These are phyloP conservation scores for Neopestalotiopsis sp. DNA, from an alignment of 2,329 filamentous ascomycete genomes.

Conservation along the genomic window DNA sequence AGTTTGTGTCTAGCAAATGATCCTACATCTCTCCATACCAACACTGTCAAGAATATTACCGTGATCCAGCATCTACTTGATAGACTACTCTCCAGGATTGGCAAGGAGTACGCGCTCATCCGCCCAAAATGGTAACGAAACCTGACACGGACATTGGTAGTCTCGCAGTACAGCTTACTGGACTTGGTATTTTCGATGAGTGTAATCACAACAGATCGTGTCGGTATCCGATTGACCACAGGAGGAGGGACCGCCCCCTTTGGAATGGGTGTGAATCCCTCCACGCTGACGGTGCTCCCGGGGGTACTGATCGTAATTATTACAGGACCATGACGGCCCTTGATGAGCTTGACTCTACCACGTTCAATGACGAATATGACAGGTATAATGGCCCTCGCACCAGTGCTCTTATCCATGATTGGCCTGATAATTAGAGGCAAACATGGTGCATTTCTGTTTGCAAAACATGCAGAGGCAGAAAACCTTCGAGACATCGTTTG, in stretches of 20 bases:
- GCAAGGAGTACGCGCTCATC: slow-evolving; percentile 36
- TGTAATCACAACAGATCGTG: slow-evolving; percentile 24
- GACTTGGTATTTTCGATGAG: slow-evolving; percentile 34
- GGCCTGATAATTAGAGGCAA: slow-evolving; percentile 33
- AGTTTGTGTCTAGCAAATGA: slow-evolving; percentile 35
- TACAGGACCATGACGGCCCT: slow-evolving; percentile 28
- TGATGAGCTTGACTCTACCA: slow-evolving; percentile 34
- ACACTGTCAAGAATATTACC: slow-evolving; percentile 20
- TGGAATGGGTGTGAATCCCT: slow-evolving; percentile 33
- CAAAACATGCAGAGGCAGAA: slow-evolving; percentile 30
- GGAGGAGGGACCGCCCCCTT: slow-evolving; percentile 31
- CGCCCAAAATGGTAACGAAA: slow-evolving; percentile 28
- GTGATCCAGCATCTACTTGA: slow-evolving; percentile 34
- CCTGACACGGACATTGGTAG: slow-evolving; percentile 33
- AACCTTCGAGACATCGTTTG: slow-evolving; percentile 33
- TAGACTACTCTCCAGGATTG: slow-evolving; percentile 32
- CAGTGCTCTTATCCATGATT: slow-evolving; percentile 29
- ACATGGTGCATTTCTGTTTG: slow-evolving; percentile 33
- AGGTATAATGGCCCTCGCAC: slow-evolving; percentile 33
- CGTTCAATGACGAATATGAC: slow-evolving; percentile 33
- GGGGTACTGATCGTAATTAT: slow-evolving; percentile 31
- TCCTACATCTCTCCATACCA: neutral
- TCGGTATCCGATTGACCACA: slow-evolving; percentile 22
- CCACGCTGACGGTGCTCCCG: slow-evolving; percentile 30
- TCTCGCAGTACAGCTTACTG: slow-evolving; percentile 33